These are phyloP conservation scores for Tinospora cordifolia DNA, from an alignment of 164 flowering plant species.

Conservation along the genomic window DNA sequence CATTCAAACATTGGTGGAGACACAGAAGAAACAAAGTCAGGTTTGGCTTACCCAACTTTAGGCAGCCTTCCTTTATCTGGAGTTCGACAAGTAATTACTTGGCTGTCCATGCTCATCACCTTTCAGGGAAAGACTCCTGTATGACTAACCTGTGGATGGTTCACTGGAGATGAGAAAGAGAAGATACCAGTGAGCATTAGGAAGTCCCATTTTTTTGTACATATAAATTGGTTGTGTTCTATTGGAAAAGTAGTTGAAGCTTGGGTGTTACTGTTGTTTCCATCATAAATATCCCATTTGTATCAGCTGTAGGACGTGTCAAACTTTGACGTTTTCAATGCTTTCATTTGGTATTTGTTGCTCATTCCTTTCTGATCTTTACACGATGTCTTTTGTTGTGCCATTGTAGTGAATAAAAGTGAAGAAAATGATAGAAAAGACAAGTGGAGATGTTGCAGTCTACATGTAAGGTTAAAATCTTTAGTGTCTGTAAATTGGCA, in stretches of 20 bases:
- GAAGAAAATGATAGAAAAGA: too few species aligned
- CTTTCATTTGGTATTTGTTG: too few species aligned
- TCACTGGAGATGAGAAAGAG: not conserved
- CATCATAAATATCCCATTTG: not conserved
- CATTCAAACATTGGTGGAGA: conserved; percentile 13
- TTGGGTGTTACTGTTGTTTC: not conserved
- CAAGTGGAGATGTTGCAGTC: too few species aligned
- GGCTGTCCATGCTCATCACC: conserved; percentile 22
- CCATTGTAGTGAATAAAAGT: too few species aligned
- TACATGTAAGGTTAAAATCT: too few species aligned
- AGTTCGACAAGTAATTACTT: conserved; percentile 15
- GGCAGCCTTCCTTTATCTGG: conserved; percentile 15
- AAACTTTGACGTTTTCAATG: not conserved
- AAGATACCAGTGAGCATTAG: not conserved
- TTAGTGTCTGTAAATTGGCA: too few species aligned
- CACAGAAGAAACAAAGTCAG: conserved; percentile 23
- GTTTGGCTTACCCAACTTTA: conserved; percentile 18
- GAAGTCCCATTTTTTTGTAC: not conserved
- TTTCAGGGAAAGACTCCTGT: conserved; percentile 18
- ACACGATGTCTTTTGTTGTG: too few species aligned
- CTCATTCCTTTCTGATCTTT: too few species aligned
- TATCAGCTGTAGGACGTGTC: not conserved
- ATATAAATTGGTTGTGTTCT: not conserved
- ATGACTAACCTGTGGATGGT: not conserved
- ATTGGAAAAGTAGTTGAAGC: not conserved